These are phyloP conservation scores for Phytophthora colocasiae DNA, from an alignment of 352 stramenopile species.

Conservation along the genomic window DNA sequence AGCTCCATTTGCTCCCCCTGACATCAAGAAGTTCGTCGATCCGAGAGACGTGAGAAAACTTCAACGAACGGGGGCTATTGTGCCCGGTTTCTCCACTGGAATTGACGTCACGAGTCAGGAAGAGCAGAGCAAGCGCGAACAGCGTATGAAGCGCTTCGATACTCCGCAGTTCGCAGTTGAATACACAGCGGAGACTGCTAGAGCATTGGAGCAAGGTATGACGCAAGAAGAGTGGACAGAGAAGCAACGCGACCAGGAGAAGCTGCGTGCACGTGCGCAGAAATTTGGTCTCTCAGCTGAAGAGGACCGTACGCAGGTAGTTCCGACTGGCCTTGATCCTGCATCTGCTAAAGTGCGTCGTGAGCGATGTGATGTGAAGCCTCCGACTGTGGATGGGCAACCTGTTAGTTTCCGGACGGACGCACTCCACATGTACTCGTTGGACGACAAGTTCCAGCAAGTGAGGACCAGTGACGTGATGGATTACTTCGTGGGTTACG, in stretches of 20 bases:
- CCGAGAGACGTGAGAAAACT: constrained; percentile 78
- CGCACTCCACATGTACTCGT: constrained; percentile 84
- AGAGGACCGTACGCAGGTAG: constrained; percentile 42
- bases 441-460: constrained; percentile 82
- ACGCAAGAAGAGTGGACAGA: constrained; percentile 79
- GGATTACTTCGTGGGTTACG: constrained; percentile 81
- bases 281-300: constrained; percentile 74
- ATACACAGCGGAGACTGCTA: constrained; percentile 68
- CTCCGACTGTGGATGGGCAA: constrained; percentile 28
- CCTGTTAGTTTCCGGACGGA: constrained; percentile 60
- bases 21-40: constrained; percentile 84
- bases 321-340: constrained; percentile 39
- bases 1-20: constrained; percentile 59
- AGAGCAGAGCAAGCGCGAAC: constrained; percentile 69
- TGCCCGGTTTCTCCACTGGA: constrained; percentile 70
- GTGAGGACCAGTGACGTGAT: constrained; percentile 84
- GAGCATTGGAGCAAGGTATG: constrained; percentile 63
- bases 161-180: constrained; percentile 77
- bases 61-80: constrained; percentile 71
- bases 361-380: constrained; percentile 69
- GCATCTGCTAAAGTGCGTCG: constrained; percentile 61
- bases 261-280: constrained; percentile 65
- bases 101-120: constrained; percentile 75
- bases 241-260: constrained; percentile 66
- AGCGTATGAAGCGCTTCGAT: constrained; percentile 85